phyloP scores from a whole-genome alignment of 192 early-diverging fungal genomes.

The Endogone sp. region DNA sequence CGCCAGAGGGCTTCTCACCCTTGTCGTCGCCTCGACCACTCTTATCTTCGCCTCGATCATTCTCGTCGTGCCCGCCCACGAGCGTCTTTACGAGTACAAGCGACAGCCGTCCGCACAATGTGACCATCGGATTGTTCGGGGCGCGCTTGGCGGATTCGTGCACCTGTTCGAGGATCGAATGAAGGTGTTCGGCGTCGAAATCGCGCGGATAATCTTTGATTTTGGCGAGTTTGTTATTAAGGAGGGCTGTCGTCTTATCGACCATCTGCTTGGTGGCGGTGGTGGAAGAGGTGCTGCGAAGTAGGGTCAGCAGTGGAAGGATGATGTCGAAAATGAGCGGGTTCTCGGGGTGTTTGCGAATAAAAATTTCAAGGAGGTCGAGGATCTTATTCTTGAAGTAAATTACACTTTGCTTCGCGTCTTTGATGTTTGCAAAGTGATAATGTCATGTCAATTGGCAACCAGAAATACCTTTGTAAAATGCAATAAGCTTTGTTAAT shows the following conservation, averaged over 20 bases:
- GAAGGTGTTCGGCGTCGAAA: constrained; percentile 47
- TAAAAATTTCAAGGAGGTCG: constrained; percentile 77
- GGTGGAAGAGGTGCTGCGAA: constrained; percentile 45
- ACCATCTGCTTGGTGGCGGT: constrained; percentile 60
- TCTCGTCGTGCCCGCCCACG: constrained; percentile 42
- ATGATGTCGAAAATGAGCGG: constrained; percentile 71
- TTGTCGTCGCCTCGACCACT: constrained; percentile 30
- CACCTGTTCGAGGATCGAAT: constrained; percentile 56
- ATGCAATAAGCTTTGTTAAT: not conserved
- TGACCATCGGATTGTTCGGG: constrained; percentile 43
- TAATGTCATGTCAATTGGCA: not conserved
- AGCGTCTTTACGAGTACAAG: constrained; percentile 56
- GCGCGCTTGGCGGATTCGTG: constrained; percentile 76
- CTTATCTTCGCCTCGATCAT: constrained; percentile 25
- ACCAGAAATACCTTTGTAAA: too few relatives aligned
- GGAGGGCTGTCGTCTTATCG: constrained; percentile 60
- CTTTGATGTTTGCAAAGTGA: constrained; percentile 28
- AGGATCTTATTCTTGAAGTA: constrained; percentile 91
- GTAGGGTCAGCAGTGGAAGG: constrained; percentile 62
- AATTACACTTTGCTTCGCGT: constrained; percentile 71
- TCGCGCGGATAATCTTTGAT: constrained; percentile 57
- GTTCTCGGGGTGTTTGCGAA: constrained; percentile 59
- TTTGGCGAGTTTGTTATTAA: constrained; percentile 60
- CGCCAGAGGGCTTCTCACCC: too few relatives aligned
- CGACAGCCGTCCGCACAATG: constrained; percentile 50